Evolutionary conservation across 2,329 filamentous ascomycete species (phyloP).

Genomic region (Colletotrichum sp.): DNA sequence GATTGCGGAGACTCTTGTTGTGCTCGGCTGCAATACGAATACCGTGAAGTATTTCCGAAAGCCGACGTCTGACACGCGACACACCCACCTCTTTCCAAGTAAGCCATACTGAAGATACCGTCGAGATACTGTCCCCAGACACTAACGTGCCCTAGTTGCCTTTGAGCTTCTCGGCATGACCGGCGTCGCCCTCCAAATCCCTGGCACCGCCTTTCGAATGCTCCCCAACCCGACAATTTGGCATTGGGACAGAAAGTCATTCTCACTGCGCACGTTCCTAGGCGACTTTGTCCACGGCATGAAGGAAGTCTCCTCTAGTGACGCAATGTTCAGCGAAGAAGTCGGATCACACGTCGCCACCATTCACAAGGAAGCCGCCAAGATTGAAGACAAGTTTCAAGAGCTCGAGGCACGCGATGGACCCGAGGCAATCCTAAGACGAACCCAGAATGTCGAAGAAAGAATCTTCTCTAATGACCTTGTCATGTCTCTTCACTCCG

Average conservation of each 20-base stretch:
- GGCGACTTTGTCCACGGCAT: conserved; percentile 40
- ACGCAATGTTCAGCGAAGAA: neutral
- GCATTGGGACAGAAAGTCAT: conserved; percentile 54
- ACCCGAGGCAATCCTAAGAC: neutral
- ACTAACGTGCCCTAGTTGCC: conserved; percentile 28
- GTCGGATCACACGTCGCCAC: conserved; percentile 25
- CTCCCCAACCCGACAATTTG: conserved; percentile 54
- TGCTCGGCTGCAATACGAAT: conserved; percentile 42
- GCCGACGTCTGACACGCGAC: conserved; percentile 16
- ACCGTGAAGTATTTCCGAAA: conserved; percentile 34
- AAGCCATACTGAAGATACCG: neutral
- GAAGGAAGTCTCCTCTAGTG: neutral
- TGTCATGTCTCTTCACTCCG: neutral
- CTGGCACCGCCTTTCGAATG: conserved; percentile 41
- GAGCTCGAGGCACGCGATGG: conserved; percentile 18
- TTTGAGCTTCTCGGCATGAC: conserved; percentile 48
- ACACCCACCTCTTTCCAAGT: conserved; percentile 30
- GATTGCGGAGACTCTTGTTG: conserved; percentile 38
- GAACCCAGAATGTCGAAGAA: neutral
- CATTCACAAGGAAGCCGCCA: conserved; percentile 11
- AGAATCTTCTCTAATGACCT: conserved; percentile 7
- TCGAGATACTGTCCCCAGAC: neutral
- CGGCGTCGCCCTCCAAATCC: conserved; percentile 37
- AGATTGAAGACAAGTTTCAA: conserved; percentile 31
- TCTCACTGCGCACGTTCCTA: conserved; percentile 48